Evolutionary conservation across 768 basidiomycete genomes (phyloP).

Genomic region (Phlebiopsis gigantea): DNA sequence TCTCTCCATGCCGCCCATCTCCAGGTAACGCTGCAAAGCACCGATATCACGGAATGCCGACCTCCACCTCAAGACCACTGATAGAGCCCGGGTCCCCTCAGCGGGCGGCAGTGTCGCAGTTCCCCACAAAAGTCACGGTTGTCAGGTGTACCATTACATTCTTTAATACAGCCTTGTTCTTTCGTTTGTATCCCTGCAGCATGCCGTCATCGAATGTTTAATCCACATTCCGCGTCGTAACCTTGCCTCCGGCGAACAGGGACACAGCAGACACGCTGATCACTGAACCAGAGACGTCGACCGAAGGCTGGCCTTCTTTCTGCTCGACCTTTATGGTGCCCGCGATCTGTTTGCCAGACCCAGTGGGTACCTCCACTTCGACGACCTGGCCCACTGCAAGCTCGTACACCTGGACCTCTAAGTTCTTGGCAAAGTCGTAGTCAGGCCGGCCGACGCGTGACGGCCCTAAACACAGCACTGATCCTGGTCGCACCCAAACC

Average conservation of each 20-base stretch:
- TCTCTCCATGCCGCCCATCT: not conserved
- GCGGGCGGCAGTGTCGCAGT: not conserved
- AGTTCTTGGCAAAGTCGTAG: constrained; percentile 46
- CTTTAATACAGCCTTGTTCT: not conserved
- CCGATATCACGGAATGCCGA: not conserved
- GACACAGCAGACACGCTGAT: not conserved
- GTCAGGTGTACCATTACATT: not conserved
- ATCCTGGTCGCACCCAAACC: constrained; percentile 58
- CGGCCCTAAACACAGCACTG: constrained; percentile 56
- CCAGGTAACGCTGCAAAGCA: not conserved
- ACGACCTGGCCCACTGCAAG: constrained; percentile 37
- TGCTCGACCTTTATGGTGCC: constrained; percentile 36
- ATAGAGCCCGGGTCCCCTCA: not conserved
- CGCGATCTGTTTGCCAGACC: constrained; percentile 35
- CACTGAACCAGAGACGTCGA: not conserved
- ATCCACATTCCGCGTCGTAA: not conserved
- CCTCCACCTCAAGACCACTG: not conserved
- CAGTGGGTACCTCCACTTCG: constrained; percentile 37
- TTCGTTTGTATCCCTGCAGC: not conserved
- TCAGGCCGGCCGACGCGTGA: constrained; percentile 47
- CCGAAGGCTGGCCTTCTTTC: constrained; percentile 20
- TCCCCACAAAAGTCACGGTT: not conserved
- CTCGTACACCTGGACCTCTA: constrained; percentile 52
- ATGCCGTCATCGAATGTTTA: not conserved
- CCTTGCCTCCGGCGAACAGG: not conserved